Evolutionary conservation across 768 basidiomycete genomes (phyloP), one percentile per base, ranked within the genome.

Genomic region (Psilocybe sp.): DNA sequence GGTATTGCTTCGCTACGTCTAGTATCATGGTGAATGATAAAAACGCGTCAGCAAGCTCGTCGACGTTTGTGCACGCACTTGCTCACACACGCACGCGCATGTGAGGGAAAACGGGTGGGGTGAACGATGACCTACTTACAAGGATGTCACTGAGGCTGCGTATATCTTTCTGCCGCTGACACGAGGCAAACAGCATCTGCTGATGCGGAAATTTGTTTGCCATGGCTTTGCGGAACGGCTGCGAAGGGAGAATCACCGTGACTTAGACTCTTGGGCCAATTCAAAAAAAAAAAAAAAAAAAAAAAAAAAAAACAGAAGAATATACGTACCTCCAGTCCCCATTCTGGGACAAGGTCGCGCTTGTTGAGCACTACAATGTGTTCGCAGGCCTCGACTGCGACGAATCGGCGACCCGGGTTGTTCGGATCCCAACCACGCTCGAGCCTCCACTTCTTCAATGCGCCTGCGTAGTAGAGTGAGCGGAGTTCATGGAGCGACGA

Each of bases 351-450:
- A 46, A 98, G 74, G 70, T 98, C 97, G 37, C 88, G 80, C 72
- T 98, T 98, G 61, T 92, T 96, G 54, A 98, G 78, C 10, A 98
- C 89, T 39, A 99, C 82, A 32, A 98, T 78, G 49, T 89, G 87
- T 68, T 95, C 89, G 60, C 90, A 90, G 44, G 82, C 69, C 52
- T 67, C 64, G 46, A 68, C 60, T 50, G 70, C 67, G 40, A 73
- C 59, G 37, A 73, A 66, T 47, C 73, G 69, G 45, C 70, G 66
- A 28, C 64, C 60, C 34, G 67, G 71, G 50, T 74, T 62, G 55
- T 69, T 70, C 46, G 73, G 65, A 61, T 75, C 72, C 73, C 77
- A 77, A n/a, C 85, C 82, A 39, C 85, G 79, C 60, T 86, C 85
- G 4, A 76, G 68, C 57, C 81, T 73, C 87, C 87, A 89, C 65